A percentile compares a stretch with the other conserved stretches of the same genome.
These are phyloP conservation scores for Pleurotus tuber-regium DNA, from an alignment of 768 basidiomycete genomes.

Conservation along the genomic window DNA sequence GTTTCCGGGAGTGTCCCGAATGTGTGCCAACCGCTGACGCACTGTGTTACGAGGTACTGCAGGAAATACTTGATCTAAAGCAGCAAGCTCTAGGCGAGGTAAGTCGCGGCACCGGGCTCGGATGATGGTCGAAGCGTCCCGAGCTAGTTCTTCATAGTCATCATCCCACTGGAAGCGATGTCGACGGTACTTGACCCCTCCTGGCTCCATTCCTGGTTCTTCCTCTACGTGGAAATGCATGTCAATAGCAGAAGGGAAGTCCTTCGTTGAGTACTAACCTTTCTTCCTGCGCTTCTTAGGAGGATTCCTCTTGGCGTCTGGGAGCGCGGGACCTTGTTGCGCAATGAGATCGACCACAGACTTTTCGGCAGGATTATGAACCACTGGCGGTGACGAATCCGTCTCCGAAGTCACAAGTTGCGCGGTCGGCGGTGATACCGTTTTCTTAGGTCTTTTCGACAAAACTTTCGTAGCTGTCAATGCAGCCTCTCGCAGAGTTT, in stretches of 20 bases:
- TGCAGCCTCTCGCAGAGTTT: slow-evolving; percentile 55
- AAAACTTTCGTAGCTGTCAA: slow-evolving; percentile 44
- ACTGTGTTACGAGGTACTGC: slow-evolving; percentile 71
- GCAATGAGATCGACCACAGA: slow-evolving; percentile 49
- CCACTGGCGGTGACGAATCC: slow-evolving; percentile 34
- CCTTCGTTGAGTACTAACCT: slow-evolving; percentile 19
- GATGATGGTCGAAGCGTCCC: slow-evolving; percentile 82
- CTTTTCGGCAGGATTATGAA: slow-evolving; percentile 46
- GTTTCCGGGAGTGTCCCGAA: slow-evolving; percentile 61
- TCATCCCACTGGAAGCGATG: slow-evolving; percentile 80
- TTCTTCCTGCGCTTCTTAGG: slow-evolving; percentile 32
- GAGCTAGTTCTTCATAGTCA: slow-evolving; percentile 86
- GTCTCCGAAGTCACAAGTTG: slow-evolving; percentile 23
- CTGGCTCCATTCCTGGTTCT: slow-evolving; percentile 15
- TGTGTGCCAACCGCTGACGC: slow-evolving; percentile 60
- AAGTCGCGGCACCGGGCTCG: slow-evolving; percentile 68
- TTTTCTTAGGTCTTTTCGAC: slow-evolving; percentile 22
- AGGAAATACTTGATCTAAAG: slow-evolving; percentile 78
- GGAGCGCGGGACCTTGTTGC: slow-evolving; percentile 44
- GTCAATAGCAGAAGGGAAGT: no score
- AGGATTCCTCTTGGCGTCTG: slow-evolving; percentile 17
- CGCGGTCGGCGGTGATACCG: slow-evolving; percentile 11
- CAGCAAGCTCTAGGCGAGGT: slow-evolving; percentile 65
- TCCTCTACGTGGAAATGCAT: no score
- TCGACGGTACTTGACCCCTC: slow-evolving; percentile 37